A percentile compares a stretch with the other conserved stretches of the same genome.
phyloP scores from a whole-genome alignment of 179 eudicot species.

The Heliamphora pulchella region DNA sequence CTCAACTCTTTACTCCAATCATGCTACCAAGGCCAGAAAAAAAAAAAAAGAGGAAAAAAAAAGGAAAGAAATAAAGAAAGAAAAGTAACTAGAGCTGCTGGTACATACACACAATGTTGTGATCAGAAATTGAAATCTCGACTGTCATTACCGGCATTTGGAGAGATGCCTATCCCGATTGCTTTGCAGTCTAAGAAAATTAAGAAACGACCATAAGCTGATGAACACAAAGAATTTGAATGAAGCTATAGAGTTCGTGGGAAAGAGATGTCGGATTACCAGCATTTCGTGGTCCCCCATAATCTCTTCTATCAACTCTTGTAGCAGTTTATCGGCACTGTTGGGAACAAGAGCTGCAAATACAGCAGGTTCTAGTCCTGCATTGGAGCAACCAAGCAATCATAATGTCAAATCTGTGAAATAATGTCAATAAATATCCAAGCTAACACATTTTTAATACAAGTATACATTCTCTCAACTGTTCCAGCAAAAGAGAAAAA shows the following conservation, averaged over 20 bases:
- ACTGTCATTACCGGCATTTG: not conserved
- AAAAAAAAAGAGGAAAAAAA: too few species aligned
- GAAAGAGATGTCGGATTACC: constrained; percentile 31
- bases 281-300: constrained; percentile 87
- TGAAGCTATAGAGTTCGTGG: not conserved
- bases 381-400: not conserved
- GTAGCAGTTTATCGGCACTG: constrained; percentile 59
- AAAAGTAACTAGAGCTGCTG: not conserved
- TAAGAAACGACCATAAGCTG: not conserved
- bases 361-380: constrained; percentile 72
- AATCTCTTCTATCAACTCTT: constrained; percentile 76
- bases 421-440: not conserved
- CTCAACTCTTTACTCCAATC: too few species aligned
- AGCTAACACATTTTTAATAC: too few species aligned
- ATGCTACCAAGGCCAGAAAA: too few species aligned
- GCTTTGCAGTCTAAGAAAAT: constrained; percentile 14
- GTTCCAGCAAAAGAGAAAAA: too few species aligned
- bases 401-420: not conserved
- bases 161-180: not conserved
- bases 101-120: not conserved
- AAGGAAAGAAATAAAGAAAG: too few species aligned
- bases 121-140: not conserved
- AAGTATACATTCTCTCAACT: too few species aligned
- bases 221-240: not conserved
- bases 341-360: constrained; percentile 93